These are phyloP conservation scores for Volvox reticuliferus DNA, from an alignment of 139 green algal genomes.

Conservation along the genomic window DNA sequence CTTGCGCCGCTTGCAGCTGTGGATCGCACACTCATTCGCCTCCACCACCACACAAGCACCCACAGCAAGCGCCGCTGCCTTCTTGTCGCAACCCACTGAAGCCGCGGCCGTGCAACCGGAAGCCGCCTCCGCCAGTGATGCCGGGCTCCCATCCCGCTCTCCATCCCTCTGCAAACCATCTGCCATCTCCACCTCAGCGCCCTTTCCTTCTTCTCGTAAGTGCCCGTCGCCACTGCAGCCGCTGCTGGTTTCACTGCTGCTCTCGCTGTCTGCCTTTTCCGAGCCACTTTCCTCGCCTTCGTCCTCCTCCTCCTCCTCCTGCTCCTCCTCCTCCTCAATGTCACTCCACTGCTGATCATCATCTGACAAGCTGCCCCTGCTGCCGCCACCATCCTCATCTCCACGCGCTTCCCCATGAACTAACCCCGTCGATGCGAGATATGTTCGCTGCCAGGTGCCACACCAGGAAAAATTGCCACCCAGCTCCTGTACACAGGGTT, in stretches of 20 bases:
- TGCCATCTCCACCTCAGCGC: background rate
- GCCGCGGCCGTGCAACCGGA: background rate
- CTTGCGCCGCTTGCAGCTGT: slow-evolving; percentile 27
- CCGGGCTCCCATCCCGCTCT: background rate
- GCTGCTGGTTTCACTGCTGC: too few species aligned
- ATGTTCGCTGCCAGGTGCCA: slow-evolving; percentile 44
- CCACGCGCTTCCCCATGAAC: background rate
- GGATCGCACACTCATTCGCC: background rate
- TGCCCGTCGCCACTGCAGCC: too few species aligned
- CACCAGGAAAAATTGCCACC: slow-evolving; percentile 17
- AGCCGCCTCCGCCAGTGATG: background rate
- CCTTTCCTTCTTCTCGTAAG: too few species aligned
- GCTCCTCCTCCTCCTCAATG: background rate
- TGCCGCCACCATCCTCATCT: background rate
- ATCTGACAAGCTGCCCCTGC: too few species aligned
- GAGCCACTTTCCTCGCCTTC: background rate
- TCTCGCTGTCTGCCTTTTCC: background rate
- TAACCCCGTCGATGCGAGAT: slow-evolving; percentile 4
- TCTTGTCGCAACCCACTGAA: background rate
- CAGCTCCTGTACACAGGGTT: slow-evolving; percentile 22
- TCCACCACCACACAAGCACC: background rate
- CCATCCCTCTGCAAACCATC: background rate
- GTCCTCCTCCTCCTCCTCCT: background rate
- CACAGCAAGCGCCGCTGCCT: background rate
- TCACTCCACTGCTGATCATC: background rate